Evolutionary conservation across 306 rosid species (phyloP).

Genomic region (Trifolium subterraneum): DNA sequence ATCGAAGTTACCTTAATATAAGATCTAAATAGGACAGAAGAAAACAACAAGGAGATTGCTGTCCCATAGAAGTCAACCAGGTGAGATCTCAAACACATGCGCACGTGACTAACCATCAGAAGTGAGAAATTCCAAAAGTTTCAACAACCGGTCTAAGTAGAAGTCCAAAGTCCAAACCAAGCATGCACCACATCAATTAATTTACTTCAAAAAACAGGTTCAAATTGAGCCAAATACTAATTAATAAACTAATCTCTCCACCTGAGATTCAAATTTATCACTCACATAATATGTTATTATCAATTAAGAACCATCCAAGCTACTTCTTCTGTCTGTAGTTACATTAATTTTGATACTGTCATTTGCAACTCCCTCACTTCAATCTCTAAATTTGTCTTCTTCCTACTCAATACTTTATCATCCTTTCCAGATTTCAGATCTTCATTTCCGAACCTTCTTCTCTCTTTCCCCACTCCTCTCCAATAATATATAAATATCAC

Average conservation of each 20-base stretch:
- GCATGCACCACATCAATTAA: not conserved
- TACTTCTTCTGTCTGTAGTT: conserved; percentile 44
- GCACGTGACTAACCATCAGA: not conserved
- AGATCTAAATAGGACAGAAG: not conserved
- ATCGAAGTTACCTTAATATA: not conserved
- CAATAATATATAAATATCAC: conserved; percentile 24
- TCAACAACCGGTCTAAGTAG: not conserved
- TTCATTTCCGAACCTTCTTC: conserved; percentile 44
- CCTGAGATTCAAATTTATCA: not conserved
- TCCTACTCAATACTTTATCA: not conserved
- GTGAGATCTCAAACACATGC: conserved; percentile 12
- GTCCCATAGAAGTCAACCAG: conserved; percentile 1
- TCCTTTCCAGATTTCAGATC: conserved; percentile 45
- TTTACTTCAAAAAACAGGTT: conserved; percentile 9
- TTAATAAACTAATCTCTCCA: conserved; percentile 8
- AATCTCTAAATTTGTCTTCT: conserved; percentile 35
- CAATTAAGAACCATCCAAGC: conserved; percentile 48
- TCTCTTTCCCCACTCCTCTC: conserved; percentile 8
- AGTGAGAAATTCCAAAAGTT: conserved; percentile 4
- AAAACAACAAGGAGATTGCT: conserved; percentile 14
- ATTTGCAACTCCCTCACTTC: not conserved
- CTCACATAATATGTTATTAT: not conserved
- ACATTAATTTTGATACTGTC: conserved; percentile 8
- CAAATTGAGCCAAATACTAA: conserved; percentile 28
- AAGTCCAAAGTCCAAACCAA: not conserved